Evolutionary conservation across 768 basidiomycete genomes (phyloP).

Genomic region (Amanita pseudoporphyria): DNA sequence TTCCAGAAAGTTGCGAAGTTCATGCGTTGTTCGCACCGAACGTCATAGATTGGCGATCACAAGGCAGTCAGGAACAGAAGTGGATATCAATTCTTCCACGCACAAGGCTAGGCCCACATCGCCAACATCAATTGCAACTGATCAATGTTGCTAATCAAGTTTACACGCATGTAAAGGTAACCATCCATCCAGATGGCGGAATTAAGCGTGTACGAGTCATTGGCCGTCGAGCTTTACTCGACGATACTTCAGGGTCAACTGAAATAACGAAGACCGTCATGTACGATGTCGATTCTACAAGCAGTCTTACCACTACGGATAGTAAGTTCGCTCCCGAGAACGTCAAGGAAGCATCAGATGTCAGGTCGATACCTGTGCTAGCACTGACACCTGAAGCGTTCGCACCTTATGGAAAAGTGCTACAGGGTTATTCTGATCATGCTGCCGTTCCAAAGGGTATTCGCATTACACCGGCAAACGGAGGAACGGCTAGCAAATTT

Average conservation of each 20-base stretch:
- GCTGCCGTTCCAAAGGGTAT: conserved; percentile 57
- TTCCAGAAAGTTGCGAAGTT: conserved; percentile 80
- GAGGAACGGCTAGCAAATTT: conserved; percentile 86
- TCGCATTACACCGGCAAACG: conserved; percentile 76
- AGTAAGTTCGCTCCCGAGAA: not conserved
- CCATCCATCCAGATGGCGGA: conserved; percentile 93
- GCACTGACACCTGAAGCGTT: conserved; percentile 83
- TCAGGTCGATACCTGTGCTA: conserved; percentile 37
- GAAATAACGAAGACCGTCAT: not conserved
- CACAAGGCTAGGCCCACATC: conserved; percentile 80
- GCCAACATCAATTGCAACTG: conserved; percentile 83
- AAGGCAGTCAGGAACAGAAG: conserved; percentile 28
- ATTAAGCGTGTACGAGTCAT: conserved; percentile 85
- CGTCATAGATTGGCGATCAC: conserved; percentile 28
- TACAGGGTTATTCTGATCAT: conserved; percentile 75
- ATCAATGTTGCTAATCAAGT: conserved; percentile 45
- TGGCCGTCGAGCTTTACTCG: conserved; percentile 38
- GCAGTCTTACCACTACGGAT: not conserved
- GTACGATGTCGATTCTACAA: not conserved
- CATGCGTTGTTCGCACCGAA: conserved; percentile 40
- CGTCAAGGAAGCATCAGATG: conserved; percentile 1
- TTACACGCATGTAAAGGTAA: conserved; percentile 81
- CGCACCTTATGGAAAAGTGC: conserved; percentile 80
- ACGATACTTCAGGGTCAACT: conserved; percentile 2
- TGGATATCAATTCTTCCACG: conserved; percentile 75